Base-by-base conservation (phyloP, 1,139 yeast genomes). In the Debaryomyces singareniensis region DNA sequence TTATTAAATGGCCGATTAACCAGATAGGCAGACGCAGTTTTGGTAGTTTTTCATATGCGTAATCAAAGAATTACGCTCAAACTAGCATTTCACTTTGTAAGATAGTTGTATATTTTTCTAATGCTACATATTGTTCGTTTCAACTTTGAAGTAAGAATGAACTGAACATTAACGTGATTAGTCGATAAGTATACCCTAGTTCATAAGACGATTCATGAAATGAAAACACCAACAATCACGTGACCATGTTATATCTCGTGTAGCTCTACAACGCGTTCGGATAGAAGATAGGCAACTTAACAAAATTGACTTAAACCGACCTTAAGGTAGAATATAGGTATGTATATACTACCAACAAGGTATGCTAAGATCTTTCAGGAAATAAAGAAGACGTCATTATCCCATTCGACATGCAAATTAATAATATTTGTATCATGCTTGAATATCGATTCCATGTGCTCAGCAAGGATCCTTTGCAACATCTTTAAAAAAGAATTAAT, bases 381-480 rank as follows among this genome's bases (percentile, higher is more conserved):
- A 32, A 76, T 82, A 37, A 66, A 74, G 42, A 61, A 68, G 34
- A 68, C 77, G 10, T 78, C 87, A 7, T 58, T 85, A 31, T 80
- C 95, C 6, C 96, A 87, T 51, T 80, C 96, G 15, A 82, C 96
- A 5, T 91, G 97, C 51, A 83, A 84, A 45, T 61, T 91, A 35
- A 89, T 87, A 25, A 67, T 93, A 15, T 87, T 89, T 51, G 96
- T 87, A 22, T 84, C 97, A 5, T 85, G 96, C 55, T 65, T 89
- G 43, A 86, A 83, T 53, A 80, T 91, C 26, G 99, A 93, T 61
- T 87, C 97, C 26, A 62, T 93, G 16, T 91, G 97, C 59, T 85
- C 95, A 1, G 78, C 95, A 25, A 81, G 78, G 49, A 81, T 87
- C 51, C 61, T 91, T 20, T 68, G 91, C 21, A 57, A 69, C 28